Evolutionary conservation across 164 flowering plant genomes (phyloP), one percentile per base, ranked within the genome.

Genomic region (Chloranthus sessilifolius): DNA sequence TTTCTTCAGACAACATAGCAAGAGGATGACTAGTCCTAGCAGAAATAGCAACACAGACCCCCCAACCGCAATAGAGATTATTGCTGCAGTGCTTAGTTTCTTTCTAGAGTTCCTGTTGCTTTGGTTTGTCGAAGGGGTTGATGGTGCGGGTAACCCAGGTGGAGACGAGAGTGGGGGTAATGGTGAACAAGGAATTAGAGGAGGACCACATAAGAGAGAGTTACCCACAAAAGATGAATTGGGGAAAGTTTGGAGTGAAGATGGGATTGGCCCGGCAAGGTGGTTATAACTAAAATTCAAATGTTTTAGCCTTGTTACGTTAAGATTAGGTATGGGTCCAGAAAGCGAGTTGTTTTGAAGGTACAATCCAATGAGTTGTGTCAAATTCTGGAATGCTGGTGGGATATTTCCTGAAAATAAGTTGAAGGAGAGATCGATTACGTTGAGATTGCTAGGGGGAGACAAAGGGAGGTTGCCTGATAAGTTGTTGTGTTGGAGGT

Each of bases 371-470:
- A 72, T 58, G n/a, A 85, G 73, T 16, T 24, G 38, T 1, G 83
- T 79, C 56, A 84, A 69, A 47, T 80, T 78, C 34, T 68, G 66
- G 33, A 87, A n/a, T 15, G 81, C 42, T 5, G 45, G 40, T 16
- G 98, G 94, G 55, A 92, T 77, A 14, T 55, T 56, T 2, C 95
- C 98, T 0, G 70, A 62, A 34, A 91, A 77, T 46, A 80, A 70
- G 65, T 91, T 91, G 53, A 64, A 81, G 26, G 98, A 85, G 31
- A 92, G 73, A 61, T 92, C 95, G 17, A 92, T 30, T n/a, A 81
- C 44, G 43, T 28, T 65, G 22, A 88, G 79, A 30, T 62, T 63
- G 1, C 64, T 40, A 15, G 95, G 75, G 11, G 85, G 50, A 22
- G 68, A 55, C 15, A 71, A 31, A 16, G 95, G 96, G 52, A 92